Conservation (phyloP, 2,329 filamentous ascomycete species). For the Sarocladium oryzae region DNA sequence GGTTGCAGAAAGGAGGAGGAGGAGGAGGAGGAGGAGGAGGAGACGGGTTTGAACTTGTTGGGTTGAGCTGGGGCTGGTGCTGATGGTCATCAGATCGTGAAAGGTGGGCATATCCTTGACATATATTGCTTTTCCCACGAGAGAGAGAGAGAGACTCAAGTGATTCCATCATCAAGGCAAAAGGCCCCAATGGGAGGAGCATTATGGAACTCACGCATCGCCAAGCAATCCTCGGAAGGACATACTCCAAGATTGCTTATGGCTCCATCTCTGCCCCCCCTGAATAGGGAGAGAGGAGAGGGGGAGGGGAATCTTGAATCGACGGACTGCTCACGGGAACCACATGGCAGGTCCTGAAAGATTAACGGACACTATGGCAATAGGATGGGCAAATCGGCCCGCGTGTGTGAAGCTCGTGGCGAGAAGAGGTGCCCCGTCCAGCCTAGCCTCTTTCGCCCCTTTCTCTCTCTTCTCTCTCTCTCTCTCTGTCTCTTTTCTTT, state of each 20-base stretch:
- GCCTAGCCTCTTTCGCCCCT: no score
- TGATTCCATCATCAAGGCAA: no score
- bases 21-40: no score
- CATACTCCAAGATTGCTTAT: not conserved
- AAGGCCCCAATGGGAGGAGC: no score
- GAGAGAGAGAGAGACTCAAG: no score
- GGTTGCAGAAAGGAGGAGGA: no score
- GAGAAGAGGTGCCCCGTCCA: no score
- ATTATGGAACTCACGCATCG: not conserved
- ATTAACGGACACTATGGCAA: not conserved
- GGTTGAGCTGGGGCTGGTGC: not conserved
- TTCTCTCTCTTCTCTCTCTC: no score
- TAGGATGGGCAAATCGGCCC: not conserved
- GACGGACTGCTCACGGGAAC: not conserved
- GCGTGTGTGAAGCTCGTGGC: not conserved
- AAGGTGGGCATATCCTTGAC: no score
- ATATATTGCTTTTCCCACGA: no score
- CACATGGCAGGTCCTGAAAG: not conserved
- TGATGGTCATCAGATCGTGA: no score
- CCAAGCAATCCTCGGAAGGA: conserved; percentile 6
- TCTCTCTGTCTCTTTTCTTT: no score
- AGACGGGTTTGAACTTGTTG: not conserved
- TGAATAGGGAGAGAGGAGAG: not conserved
- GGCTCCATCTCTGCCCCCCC: not conserved
- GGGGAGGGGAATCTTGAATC: not conserved